phyloP scores from a whole-genome alignment of 2,329 filamentous ascomycete species.

The Fusarium metavorans region DNA sequence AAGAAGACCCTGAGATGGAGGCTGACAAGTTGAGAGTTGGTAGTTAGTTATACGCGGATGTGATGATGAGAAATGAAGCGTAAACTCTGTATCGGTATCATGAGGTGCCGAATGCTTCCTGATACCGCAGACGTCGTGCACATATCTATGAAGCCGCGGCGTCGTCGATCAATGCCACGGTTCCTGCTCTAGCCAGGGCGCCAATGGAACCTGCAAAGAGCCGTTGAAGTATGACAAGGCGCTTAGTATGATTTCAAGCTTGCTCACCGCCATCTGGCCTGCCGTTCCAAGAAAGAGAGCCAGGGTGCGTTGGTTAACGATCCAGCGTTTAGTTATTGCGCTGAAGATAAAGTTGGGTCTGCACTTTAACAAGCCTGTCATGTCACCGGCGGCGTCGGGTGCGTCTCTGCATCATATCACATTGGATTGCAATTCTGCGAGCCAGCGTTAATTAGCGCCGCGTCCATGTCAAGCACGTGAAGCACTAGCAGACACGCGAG shows the following conservation, averaged over 20 bases:
- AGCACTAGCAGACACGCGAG: slow-evolving; percentile 15
- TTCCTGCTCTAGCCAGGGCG: background rate
- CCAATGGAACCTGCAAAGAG: background rate
- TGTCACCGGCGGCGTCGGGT: background rate
- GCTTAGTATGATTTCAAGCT: background rate
- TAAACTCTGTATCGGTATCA: background rate
- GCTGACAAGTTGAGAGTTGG: background rate
- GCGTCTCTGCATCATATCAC: background rate
- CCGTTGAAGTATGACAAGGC: background rate
- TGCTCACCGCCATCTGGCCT: slow-evolving; percentile 16
- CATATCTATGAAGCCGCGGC: background rate
- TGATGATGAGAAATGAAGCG: background rate
- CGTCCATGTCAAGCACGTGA: slow-evolving; percentile 19
- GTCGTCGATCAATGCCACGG: background rate
- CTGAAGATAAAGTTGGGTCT: background rate
- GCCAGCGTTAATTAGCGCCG: background rate
- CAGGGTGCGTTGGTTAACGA: background rate
- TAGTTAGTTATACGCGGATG: background rate
- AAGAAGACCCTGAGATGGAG: slow-evolving; percentile 19
- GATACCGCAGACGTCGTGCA: background rate
- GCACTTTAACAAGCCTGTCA: background rate
- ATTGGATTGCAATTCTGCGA: background rate
- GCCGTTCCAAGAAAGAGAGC: background rate
- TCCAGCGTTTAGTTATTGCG: background rate
- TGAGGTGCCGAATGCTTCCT: background rate